Evolutionary conservation across 345 rosid genomes (phyloP).

Genomic region (Sapria himalayana): DNA sequence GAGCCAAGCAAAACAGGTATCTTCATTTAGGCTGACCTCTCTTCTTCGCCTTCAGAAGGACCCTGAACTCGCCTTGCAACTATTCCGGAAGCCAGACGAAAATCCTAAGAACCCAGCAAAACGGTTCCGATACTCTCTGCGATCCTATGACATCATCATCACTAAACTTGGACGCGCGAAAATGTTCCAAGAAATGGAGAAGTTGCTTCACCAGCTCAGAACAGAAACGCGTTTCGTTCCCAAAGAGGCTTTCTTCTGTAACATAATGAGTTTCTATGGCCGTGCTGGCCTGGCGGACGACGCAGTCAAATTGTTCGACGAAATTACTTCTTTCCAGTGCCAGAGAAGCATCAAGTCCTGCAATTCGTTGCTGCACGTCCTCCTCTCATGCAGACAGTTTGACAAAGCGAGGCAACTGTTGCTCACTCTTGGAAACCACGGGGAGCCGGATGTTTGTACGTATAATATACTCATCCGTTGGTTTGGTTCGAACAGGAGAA

Average conservation of each 20-base stretch:
- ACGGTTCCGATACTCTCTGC: constrained; percentile 34
- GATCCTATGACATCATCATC: constrained; percentile 56
- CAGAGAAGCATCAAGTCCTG: constrained; percentile 30
- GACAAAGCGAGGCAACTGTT: constrained; percentile 22
- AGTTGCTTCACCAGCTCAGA: constrained; percentile 37
- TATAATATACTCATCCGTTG: constrained; percentile 44
- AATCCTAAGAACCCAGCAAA: constrained; percentile 6
- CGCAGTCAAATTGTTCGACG: constrained; percentile 41
- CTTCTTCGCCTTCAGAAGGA: constrained; percentile 51
- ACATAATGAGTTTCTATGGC: constrained; percentile 31
- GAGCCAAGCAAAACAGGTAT: constrained; percentile 15
- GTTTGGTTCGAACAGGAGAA: constrained; percentile 13
- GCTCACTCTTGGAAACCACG: constrained; percentile 15
- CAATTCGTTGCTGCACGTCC: constrained; percentile 36
- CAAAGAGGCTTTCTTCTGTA: constrained; percentile 42
- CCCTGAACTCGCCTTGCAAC: constrained; percentile 37
- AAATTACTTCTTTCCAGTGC: constrained; percentile 43
- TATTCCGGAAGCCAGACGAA: constrained; percentile 25
- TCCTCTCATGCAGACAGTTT: constrained; percentile 21
- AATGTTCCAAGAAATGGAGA: constrained; percentile 48
- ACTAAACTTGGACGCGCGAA: constrained; percentile 60
- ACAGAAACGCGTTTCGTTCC: constrained; percentile 25
- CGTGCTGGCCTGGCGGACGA: constrained; percentile 23
- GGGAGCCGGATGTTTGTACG: constrained; percentile 47
- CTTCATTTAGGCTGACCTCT: constrained; percentile 43